Evolutionary conservation across 768 basidiomycete genomes (phyloP), one percentile per base, ranked within the genome.

Genomic region (Mycena indigotica): DNA sequence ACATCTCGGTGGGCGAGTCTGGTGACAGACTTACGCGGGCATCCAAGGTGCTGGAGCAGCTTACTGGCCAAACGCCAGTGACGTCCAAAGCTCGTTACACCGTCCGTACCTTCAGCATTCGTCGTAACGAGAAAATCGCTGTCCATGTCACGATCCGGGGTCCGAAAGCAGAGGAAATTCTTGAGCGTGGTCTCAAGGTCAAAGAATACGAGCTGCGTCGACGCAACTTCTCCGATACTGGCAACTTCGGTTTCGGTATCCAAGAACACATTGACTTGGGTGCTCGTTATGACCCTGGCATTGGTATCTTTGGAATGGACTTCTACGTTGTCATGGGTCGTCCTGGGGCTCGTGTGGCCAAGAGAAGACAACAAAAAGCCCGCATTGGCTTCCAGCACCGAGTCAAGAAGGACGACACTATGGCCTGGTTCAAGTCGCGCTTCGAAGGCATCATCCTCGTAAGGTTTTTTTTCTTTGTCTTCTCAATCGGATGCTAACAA

Each of bases 301-400:
- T 99, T 70, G 96, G 96, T 86, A 98, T 98, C 76, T 98, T 98
- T 73, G 96, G 96, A 65, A 98, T 98, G 96, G 96, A 99, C 80
- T 98, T 99, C 80, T 95, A 87, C 72, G 90, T 92, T 65, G 93
- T 96, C 59, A 96, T 99, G 95, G 95, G 94, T 66, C 87, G 96
- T 67, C 94, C 95, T 51, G 96, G 96, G 66, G 85, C 80, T 68
- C 91, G 95, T 60, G 92, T 99, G 41, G 87, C 95, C 66, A 85
- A 85, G 80, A 82, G 95, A 79, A 97, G 90, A 80, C 85, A 90
- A 76, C 88, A 87, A 79, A 91, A 84, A 80, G 84, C 92, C 39
- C 83, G 89, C 56, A 77, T 99, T 71, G 96, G 97, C 50, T 89
- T 87, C 79, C 72, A 78, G 56, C 96, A 99, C 81, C 86, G 87